These are phyloP conservation scores for Yamadazyma epiphylla DNA, from an alignment of 1,139 yeast species.

Conservation along the genomic window DNA sequence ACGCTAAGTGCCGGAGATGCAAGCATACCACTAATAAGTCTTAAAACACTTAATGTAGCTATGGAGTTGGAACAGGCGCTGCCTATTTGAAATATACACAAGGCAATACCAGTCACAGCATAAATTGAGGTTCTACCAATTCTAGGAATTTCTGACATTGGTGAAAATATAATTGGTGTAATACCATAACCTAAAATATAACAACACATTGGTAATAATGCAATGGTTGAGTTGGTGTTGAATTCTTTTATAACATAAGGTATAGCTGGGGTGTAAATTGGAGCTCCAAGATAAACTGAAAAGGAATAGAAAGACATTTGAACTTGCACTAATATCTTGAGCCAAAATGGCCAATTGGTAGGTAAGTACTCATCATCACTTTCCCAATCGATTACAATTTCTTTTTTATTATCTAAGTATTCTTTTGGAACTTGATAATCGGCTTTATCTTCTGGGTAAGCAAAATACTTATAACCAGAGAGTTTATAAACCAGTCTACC, in stretches of 20 bases:
- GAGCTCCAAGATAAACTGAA: constrained; percentile 25
- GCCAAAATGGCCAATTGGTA: constrained; percentile 21
- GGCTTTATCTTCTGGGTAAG: no score
- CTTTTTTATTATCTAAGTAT: no score
- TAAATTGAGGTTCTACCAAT: constrained; percentile 52
- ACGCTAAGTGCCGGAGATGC: constrained; percentile 36
- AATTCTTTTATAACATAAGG: constrained; percentile 39
- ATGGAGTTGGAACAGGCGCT: constrained; percentile 28
- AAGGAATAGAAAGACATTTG: constrained; percentile 21
- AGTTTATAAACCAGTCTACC: no score
- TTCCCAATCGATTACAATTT: constrained; percentile 10
- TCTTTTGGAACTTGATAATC: no score
- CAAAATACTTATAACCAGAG: no score
- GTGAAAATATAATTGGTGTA: constrained; percentile 54
- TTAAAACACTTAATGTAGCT: constrained; percentile 26
- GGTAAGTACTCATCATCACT: constrained; percentile 28
- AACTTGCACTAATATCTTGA: constrained; percentile 16
- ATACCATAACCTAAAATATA: constrained; percentile 55
- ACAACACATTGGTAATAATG: constrained; percentile 38
- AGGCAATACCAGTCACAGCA: constrained; percentile 24
- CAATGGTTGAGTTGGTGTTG: constrained; percentile 36
- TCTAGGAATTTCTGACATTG: constrained; percentile 45
- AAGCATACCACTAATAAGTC: constrained; percentile 33
- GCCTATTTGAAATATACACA: constrained; percentile 31
- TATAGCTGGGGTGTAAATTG: constrained; percentile 28